phyloP scores from a whole-genome alignment of 2,329 filamentous ascomycete genomes.

The Phialemoniopsis sp. region DNA sequence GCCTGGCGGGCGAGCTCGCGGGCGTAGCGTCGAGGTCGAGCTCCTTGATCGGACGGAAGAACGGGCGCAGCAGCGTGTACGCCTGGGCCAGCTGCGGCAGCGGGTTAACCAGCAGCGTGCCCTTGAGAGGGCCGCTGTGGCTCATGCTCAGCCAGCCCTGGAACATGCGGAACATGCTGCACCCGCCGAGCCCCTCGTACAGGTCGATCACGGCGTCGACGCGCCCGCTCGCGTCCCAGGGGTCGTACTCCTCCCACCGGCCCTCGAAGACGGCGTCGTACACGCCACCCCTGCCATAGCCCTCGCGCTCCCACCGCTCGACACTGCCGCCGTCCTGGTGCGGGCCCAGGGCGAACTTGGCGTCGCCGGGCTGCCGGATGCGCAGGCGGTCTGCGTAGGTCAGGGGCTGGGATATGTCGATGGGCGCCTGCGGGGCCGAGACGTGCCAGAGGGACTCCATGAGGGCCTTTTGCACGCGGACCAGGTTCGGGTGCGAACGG shows the following conservation, averaged over 20 bases:
- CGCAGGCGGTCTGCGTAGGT: conserved; percentile 69
- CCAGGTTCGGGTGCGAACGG: conserved; percentile 60
- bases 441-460: conserved; percentile 58
- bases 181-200: conserved; percentile 78
- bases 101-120: conserved; percentile 79
- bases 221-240: conserved; percentile 72
- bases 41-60: conserved; percentile 58
- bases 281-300: conserved; percentile 63
- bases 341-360: conserved; percentile 66
- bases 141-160: conserved; percentile 88
- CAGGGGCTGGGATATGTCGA: conserved; percentile 42
- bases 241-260: conserved; percentile 75
- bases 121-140: conserved; percentile 66
- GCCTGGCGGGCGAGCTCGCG: conserved; percentile 13
- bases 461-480: conserved; percentile 57
- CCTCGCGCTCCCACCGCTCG: conserved; percentile 68
- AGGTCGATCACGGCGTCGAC: conserved; percentile 67
- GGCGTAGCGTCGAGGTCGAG: conserved; percentile 20
- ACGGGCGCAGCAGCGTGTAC: conserved; percentile 79
- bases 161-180: conserved; percentile 81
- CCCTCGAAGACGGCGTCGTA: conserved; percentile 73
- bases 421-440: conserved; percentile 32
- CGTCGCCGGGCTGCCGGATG: conserved; percentile 68
- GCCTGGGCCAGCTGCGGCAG: conserved; percentile 70
- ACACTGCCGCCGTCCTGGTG: conserved; percentile 72